These are phyloP conservation scores for Tolypocladium ovalisporum DNA, from an alignment of 2,329 filamentous ascomycete species.

Conservation along the genomic window DNA sequence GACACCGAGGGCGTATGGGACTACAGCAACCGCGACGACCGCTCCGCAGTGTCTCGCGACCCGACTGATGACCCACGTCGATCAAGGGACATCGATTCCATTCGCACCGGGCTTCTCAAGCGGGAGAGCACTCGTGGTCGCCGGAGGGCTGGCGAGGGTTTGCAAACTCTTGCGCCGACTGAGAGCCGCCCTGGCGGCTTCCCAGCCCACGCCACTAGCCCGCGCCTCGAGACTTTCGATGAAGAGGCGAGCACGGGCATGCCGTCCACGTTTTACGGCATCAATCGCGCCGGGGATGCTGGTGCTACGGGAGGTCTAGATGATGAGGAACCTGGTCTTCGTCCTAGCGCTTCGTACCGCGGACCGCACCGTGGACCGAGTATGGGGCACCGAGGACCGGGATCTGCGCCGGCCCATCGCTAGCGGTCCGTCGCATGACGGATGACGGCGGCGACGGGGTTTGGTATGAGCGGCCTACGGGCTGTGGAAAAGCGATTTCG, in stretches of 20 bases:
- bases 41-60: conserved; percentile 9
- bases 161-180: conserved; percentile 22
- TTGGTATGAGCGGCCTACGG: neutral
- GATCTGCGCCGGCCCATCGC: conserved; percentile 12
- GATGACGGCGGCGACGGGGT: neutral
- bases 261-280: conserved; percentile 18
- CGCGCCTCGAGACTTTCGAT: conserved; percentile 26
- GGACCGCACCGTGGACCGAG: conserved; percentile 5
- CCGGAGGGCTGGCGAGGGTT: conserved; percentile 35
- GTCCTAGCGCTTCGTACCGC: conserved; percentile 5
- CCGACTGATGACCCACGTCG: conserved; percentile 23
- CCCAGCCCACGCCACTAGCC: conserved; percentile 17
- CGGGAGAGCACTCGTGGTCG: conserved; percentile 37
- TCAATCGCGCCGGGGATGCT: conserved; percentile 9
- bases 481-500: neutral
- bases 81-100: conserved; percentile 25
- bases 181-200: conserved; percentile 13
- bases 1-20: conserved; percentile 13
- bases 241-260: conserved; percentile 30
- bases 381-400: conserved; percentile 5
- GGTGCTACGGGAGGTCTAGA: conserved; percentile 3
- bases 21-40: conserved; percentile 5
- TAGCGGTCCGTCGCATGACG: neutral
- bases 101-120: conserved; percentile 25
- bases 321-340: conserved; percentile 8